Evolutionary conservation across 2,329 filamentous ascomycete species (phyloP), one percentile per base, ranked within the genome.

Genomic region (Orbilia ellipsospora): DNA sequence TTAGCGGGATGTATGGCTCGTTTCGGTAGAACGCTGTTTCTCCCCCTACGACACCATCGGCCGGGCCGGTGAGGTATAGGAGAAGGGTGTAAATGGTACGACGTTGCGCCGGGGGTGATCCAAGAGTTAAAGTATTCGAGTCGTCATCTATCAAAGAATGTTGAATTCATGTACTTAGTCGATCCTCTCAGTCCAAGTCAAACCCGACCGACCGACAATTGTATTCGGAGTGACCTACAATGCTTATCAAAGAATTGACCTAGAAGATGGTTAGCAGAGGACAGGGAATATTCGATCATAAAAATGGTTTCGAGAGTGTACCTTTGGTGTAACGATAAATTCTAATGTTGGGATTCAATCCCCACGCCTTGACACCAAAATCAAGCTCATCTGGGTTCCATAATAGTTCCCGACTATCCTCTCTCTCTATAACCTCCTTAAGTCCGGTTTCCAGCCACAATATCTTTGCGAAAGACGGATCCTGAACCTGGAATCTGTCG

Each of bases 231-330:
- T 50, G 87, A 13, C 90, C 80, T 87, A 94, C 92, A 97, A 82
- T 97, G 94, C 79, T 92, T 90, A 80, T 93, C 93, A 81, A 97
- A 97, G 81, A 94, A 97, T 81, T 97, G 93, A 0, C 92, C 92
- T 78, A 48, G n/a, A 26, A n/a, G 51, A 44, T 15, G 54, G 40
- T 36, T 23, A 44, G 15, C 1, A 15, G 36, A 20, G n/a, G 20
- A 13, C n/a, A 50, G 36, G 16, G 8, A 15, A 28, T 40, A 13
- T 56, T 7, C 36, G 88, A 44, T 57, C 40, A n/a, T 15, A 18
- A 15, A 18, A 51, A 48, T 26, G 12, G 15, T 6, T 13, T 10
- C 16, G 18, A 13, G 18, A 48, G 5, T 12, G 18, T 55, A 74
- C 70, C 70, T 68, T 74, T 68, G 0, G 87, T 88, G 82, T 97